Conservation (phyloP, 2,329 filamentous ascomycete species). For the Neurospora sp. region DNA sequence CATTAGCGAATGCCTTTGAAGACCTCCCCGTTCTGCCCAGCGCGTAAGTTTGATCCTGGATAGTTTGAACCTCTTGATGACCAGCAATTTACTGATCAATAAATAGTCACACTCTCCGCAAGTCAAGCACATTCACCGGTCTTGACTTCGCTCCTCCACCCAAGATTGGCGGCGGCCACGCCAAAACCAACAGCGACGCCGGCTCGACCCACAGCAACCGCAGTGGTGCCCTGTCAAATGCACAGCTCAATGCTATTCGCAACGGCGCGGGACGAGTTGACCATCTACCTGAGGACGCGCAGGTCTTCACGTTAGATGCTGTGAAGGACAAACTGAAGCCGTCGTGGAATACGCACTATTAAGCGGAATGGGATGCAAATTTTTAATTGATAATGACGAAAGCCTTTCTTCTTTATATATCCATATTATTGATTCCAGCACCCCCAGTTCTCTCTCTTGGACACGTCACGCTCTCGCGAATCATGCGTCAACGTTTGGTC, state of each 20-base stretch:
- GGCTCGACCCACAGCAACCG: constrained; percentile 63
- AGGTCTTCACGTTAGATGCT: constrained; percentile 64
- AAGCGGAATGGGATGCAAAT: constrained; percentile 1
- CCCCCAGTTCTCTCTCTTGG: not conserved
- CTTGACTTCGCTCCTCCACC: constrained; percentile 75
- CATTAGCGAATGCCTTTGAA: constrained; percentile 74
- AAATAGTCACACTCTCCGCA: constrained; percentile 58
- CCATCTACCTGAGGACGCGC: constrained; percentile 65
- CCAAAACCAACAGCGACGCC: constrained; percentile 51
- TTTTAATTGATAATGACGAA: constrained; percentile 1
- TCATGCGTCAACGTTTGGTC: not conserved
- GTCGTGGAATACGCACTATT: constrained; percentile 43
- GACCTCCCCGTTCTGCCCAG: constrained; percentile 79
- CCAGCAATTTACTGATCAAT: not conserved
- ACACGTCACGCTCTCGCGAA: not conserved
- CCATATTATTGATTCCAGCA: not conserved
- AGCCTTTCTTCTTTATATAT: not conserved
- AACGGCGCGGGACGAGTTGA: constrained; percentile 79
- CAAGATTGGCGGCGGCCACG: constrained; percentile 50
- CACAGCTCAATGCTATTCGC: constrained; percentile 62
- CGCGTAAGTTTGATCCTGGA: constrained; percentile 55
- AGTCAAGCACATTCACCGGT: constrained; percentile 66
- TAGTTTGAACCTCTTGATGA: not conserved
- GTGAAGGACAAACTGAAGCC: constrained; percentile 52
- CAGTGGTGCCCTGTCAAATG: constrained; percentile 59